phyloP scores from a whole-genome alignment of 306 rosid genomes.

The Citrullus colocynthis region DNA sequence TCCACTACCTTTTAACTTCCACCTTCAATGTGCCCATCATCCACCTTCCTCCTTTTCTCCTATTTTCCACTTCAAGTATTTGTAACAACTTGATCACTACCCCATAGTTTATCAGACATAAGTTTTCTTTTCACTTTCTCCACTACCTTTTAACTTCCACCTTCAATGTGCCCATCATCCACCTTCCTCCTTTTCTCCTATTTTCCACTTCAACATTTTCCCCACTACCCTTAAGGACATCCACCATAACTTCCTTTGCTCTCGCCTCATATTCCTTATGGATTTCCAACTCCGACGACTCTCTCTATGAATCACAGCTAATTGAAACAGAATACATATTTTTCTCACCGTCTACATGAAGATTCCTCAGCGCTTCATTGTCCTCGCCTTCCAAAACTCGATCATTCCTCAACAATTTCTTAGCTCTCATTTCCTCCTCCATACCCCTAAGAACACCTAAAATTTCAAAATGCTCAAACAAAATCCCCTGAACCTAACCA shows the following conservation, averaged over 20 bases:
- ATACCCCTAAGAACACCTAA: constrained; percentile 24
- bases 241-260: constrained; percentile 19
- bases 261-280: constrained; percentile 17
- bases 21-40: constrained; percentile 7
- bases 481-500: constrained; percentile 6
- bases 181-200: constrained; percentile 18
- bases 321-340: constrained; percentile 6
- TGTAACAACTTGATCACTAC: constrained; percentile 10
- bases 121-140: constrained; percentile 16
- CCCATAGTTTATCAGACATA: constrained; percentile 11
- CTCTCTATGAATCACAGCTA: constrained; percentile 7
- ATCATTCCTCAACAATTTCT: constrained; percentile 17
- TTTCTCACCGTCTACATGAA: constrained; percentile 20
- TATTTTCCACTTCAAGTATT: constrained; percentile 15
- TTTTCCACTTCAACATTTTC: constrained; percentile 21
- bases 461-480: constrained; percentile 11
- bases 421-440: constrained; percentile 70
- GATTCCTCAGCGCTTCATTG: constrained; percentile 9
- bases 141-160: constrained; percentile 9
- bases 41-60: constrained; percentile 17
- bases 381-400: constrained; percentile 10
- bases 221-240: constrained; percentile 13
- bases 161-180: constrained; percentile 9
- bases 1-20: constrained; percentile 10
- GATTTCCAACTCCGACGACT: not conserved